Conservation (phyloP, 2,329 filamentous ascomycete genomes). For the Venturiaceae sp. region DNA sequence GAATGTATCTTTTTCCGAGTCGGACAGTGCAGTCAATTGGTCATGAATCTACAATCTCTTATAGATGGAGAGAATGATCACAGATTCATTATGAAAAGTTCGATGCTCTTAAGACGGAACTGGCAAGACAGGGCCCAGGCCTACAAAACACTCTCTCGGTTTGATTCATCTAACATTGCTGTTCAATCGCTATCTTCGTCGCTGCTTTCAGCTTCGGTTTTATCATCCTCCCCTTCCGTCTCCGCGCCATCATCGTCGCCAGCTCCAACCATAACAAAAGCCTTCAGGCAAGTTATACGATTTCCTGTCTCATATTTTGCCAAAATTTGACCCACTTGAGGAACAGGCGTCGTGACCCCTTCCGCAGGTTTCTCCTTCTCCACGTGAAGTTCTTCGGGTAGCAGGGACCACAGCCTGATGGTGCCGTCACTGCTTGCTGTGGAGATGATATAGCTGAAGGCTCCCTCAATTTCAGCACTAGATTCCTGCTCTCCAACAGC, state of each 20-base stretch:
- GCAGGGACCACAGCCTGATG: constrained; percentile 66
- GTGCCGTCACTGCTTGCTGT: constrained; percentile 79
- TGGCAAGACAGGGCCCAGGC: too few relatives aligned
- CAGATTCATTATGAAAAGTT: too few relatives aligned
- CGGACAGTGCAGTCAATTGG: too few relatives aligned
- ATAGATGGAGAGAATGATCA: too few relatives aligned
- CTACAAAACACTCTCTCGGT: too few relatives aligned
- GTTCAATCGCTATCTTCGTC: constrained; percentile 1
- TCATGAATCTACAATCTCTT: too few relatives aligned
- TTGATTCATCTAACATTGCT: background rate
- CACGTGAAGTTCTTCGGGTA: constrained; percentile 15
- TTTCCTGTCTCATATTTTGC: constrained; percentile 78
- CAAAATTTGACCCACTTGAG: constrained; percentile 55
- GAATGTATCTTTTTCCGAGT: too few relatives aligned
- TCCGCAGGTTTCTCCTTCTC: constrained; percentile 9
- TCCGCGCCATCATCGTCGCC: constrained; percentile 50
- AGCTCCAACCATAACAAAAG: constrained; percentile 58
- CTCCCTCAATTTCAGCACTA: constrained; percentile 24
- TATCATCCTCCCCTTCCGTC: constrained; percentile 22
- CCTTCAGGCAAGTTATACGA: constrained; percentile 78
- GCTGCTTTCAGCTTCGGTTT: constrained; percentile 9
- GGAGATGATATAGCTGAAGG: constrained; percentile 47
- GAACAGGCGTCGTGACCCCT: constrained; percentile 11
- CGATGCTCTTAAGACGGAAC: too few relatives aligned
- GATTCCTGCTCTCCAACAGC: constrained; percentile 15